A percentile compares a stretch with the other conserved stretches of the same genome.
Evolutionary conservation across 495 filamentous ascomycete genomes (phyloP).

Genomic region (Aspergillus homomorphus): DNA sequence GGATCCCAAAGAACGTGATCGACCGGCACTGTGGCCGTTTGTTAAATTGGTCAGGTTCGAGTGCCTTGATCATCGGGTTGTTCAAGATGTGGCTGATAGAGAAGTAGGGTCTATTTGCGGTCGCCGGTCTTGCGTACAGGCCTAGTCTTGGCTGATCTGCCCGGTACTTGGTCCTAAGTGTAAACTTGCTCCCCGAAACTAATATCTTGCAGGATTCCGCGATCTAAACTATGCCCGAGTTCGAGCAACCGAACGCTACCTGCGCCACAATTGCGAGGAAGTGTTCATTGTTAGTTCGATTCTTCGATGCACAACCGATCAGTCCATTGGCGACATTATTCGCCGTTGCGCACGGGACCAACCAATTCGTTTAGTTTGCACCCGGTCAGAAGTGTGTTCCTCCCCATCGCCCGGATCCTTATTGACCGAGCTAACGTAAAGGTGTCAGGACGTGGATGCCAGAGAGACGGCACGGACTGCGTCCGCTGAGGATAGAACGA

Average conservation of each 20-base stretch:
- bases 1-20: neutral
- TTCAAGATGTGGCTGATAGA: slow-evolving; percentile 8
- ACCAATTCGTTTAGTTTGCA: slow-evolving; percentile 25
- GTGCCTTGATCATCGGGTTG: neutral
- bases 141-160: slow-evolving; percentile 32
- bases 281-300: slow-evolving; percentile 31
- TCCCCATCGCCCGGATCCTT: neutral
- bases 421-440: neutral
- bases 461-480: slow-evolving; percentile 19
- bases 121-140: slow-evolving; percentile 27
- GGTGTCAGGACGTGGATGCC: slow-evolving; percentile 17
- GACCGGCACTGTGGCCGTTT: slow-evolving; percentile 31
- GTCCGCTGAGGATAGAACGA: neutral
- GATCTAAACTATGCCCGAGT: slow-evolving; percentile 33
- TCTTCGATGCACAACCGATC: slow-evolving; percentile 19
- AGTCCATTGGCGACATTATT: slow-evolving; percentile 24
- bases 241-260: slow-evolving; percentile 28
- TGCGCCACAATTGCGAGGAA: slow-evolving; percentile 28
- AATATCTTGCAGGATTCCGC: slow-evolving; percentile 18
- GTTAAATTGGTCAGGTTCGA: slow-evolving; percentile 32
- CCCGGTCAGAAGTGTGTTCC: slow-evolving; percentile 24
- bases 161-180: too few relatives aligned
- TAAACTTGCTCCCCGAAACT: too few relatives aligned
- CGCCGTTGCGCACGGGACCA: slow-evolving; percentile 14
- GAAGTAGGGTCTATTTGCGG: slow-evolving; percentile 30